These are phyloP conservation scores for Populus alba DNA, from an alignment of 345 rosid genomes.

Conservation along the genomic window DNA sequence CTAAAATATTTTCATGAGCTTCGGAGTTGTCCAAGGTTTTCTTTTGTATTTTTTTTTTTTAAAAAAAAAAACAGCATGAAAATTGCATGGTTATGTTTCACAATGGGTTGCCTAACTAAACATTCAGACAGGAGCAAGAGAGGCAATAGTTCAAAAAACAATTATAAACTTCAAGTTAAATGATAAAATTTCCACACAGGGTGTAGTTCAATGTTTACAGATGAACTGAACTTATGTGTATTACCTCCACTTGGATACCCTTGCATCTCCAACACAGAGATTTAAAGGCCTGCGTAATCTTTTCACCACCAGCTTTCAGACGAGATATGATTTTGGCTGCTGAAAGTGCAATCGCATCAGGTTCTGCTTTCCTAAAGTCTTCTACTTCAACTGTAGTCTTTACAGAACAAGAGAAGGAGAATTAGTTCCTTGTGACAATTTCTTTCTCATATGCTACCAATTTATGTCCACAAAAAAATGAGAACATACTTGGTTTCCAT, in stretches of 20 bases:
- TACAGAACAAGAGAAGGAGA: slow-evolving; percentile 23
- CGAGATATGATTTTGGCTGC: slow-evolving; percentile 65
- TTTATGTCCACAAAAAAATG: background rate
- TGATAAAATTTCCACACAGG: background rate
- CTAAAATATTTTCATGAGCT: background rate
- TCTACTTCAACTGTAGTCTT: slow-evolving; percentile 74
- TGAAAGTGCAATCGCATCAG: slow-evolving; percentile 75
- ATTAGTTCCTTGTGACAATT: slow-evolving; percentile 19
- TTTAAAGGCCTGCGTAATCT: slow-evolving; percentile 56
- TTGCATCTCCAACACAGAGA: slow-evolving; percentile 80
- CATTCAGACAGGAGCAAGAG: background rate
- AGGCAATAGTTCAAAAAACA: background rate
- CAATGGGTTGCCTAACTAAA: background rate
- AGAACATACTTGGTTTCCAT: slow-evolving; percentile 67
- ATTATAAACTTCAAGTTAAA: background rate
- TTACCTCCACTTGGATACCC: slow-evolving; percentile 90
- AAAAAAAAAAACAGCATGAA: too few species aligned
- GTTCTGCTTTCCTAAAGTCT: slow-evolving; percentile 67
- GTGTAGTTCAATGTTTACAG: background rate
- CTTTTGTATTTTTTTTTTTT: too few species aligned
- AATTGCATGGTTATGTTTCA: background rate
- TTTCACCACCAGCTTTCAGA: slow-evolving; percentile 67
- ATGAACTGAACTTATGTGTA: background rate
- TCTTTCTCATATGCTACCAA: background rate
- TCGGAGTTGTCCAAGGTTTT: too few species aligned